These are phyloP conservation scores for Aspergillus cavernicola DNA, from an alignment of 495 filamentous ascomycete genomes.

Conservation along the genomic window DNA sequence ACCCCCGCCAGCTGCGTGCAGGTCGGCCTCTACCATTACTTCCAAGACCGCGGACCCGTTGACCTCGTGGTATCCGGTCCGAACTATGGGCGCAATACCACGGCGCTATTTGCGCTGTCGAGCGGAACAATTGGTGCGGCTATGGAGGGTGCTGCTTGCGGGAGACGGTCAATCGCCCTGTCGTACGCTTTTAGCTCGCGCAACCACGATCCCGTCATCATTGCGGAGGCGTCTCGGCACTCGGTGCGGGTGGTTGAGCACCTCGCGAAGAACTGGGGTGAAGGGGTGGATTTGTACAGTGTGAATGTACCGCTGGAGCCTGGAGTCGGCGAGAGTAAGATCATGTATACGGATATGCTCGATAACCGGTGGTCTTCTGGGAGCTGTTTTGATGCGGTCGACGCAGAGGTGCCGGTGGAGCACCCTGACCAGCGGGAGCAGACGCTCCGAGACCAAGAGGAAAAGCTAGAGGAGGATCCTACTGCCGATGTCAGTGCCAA, in stretches of 20 bases:
- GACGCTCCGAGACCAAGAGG: slow-evolving; percentile 55
- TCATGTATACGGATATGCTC: slow-evolving; percentile 77
- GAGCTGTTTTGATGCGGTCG: slow-evolving; percentile 72
- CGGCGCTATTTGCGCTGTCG: slow-evolving; percentile 83
- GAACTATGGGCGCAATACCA: slow-evolving; percentile 94
- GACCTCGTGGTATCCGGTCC: slow-evolving; percentile 88
- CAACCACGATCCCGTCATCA: slow-evolving; percentile 73
- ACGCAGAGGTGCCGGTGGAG: slow-evolving; percentile 43
- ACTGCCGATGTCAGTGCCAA: slow-evolving; percentile 9
- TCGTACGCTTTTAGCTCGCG: slow-evolving; percentile 82
- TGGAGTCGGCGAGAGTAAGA: slow-evolving; percentile 60
- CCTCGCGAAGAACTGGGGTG: slow-evolving; percentile 68
- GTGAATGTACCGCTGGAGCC: slow-evolving; percentile 83
- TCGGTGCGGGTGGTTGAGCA: slow-evolving; percentile 74
- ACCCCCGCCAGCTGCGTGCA: slow-evolving; percentile 87
- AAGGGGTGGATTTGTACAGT: slow-evolving; percentile 73
- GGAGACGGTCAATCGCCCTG: slow-evolving; percentile 71
- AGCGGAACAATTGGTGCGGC: slow-evolving; percentile 89
- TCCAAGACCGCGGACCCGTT: slow-evolving; percentile 69
- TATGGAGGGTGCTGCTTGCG: slow-evolving; percentile 86
- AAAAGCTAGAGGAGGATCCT: slow-evolving; percentile 39
- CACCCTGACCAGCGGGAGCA: slow-evolving; percentile 55
- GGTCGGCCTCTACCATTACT: slow-evolving; percentile 85
- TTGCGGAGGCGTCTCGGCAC: slow-evolving; percentile 66
- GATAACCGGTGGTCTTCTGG: slow-evolving; percentile 84